Base-by-base conservation (phyloP, 2,329 filamentous ascomycete genomes). In the Sarocladium oryzae region DNA sequence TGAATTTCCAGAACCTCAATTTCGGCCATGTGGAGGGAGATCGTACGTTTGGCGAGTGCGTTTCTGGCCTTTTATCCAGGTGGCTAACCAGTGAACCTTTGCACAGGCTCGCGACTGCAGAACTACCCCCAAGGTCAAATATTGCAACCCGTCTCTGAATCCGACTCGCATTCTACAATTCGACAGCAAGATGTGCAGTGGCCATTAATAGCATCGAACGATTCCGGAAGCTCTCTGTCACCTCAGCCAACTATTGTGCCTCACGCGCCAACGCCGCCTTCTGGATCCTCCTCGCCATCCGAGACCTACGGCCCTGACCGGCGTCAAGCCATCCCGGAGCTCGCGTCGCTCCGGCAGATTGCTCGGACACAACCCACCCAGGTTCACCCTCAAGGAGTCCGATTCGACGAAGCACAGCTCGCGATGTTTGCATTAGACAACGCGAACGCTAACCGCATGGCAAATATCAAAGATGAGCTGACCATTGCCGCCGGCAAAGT, bases 381-480 rank as follows among this genome's bases (percentile, higher is more conserved):
- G 3, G 50, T 56, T 24, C 33, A 52, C 11, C 48, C 40, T 30
- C 61, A 51, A 26, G 50, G 57, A 3, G 66, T 68, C 21, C 67
- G 61, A 20, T 71, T 71, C 53, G 64, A 73, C 59, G 64, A 72
- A 33, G 60, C 63, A 11, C 68, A 70, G 51, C 58, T 70, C 20
- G 62, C 69, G 54, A 70, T 73, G 65, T 63, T 68, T 38, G 62
- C 66, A 33, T 60, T 63, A 16, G 60, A 63, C 41, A 64, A 63
- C 55, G 53, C 63, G 28, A 60, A 62, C 38, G 53, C 63, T 32
- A 60, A 63, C 41, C 61, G 56, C 50, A 67, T 68, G 61, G 57
- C 60, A 43, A 61, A 32, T 18, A 75, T 79, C 61, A 77, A 78
- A 50, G 77, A 81, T 51, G 73, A 77, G 38, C 62, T 80, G 32